Conservation (phyloP, 2,329 filamentous ascomycete species). For the Colletotrichum sansevieriae region DNA sequence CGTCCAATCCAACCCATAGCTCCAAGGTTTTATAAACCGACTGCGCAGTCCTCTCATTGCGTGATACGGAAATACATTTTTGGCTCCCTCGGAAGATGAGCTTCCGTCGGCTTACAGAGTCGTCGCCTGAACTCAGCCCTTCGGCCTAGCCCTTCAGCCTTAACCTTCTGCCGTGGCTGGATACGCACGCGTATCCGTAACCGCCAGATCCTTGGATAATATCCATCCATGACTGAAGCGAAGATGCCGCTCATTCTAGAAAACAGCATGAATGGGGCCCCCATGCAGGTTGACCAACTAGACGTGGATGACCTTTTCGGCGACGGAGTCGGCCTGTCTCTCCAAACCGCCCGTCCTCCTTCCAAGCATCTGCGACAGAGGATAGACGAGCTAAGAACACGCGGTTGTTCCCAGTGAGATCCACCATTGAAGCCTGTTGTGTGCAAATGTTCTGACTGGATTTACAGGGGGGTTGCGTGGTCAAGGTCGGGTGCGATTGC, state of each 20-base stretch:
- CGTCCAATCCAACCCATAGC: constrained; percentile 4
- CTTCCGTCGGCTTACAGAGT: constrained; percentile 8
- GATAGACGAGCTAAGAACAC: constrained; percentile 80
- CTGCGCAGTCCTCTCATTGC: background rate
- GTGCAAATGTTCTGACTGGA: constrained; percentile 18
- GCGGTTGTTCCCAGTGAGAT: constrained; percentile 85
- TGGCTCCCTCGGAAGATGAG: constrained; percentile 21
- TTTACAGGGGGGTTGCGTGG: constrained; percentile 83
- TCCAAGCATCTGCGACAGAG: constrained; percentile 78
- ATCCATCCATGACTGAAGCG: constrained; percentile 48
- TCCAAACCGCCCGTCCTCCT: constrained; percentile 65
- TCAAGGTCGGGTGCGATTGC: constrained; percentile 90
- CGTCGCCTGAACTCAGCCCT: constrained; percentile 20
- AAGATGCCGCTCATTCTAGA: constrained; percentile 69
- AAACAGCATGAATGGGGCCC: constrained; percentile 56
- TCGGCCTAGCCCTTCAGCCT: constrained; percentile 26
- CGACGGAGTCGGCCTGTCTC: constrained; percentile 72
- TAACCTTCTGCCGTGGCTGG: background rate
- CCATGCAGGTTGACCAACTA: constrained; percentile 65
- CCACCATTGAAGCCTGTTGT: background rate
- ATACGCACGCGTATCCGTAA: constrained; percentile 3
- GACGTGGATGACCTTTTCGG: constrained; percentile 83
- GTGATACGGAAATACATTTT: background rate
- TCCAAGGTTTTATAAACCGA: background rate
- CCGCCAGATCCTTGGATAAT: background rate